Evolutionary conservation across 2,329 filamentous ascomycete genomes (phyloP), one percentile per base, ranked within the genome.

Genomic region (Cercospora brassicicola): DNA sequence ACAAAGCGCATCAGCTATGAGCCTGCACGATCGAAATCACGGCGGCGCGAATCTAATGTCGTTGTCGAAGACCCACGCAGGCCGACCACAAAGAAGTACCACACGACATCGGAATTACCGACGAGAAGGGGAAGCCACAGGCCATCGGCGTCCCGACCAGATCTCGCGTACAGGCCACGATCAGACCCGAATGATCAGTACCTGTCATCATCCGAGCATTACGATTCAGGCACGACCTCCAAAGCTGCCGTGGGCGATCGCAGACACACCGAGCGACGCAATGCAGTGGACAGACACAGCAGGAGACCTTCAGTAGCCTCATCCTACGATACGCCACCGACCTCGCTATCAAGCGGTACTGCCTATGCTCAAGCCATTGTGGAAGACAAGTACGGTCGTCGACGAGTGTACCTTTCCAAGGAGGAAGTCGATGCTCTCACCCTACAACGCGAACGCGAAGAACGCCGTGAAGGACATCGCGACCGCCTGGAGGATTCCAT

Each of bases 281-380:
- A 75, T 45, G 57, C 66, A 11, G 36, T 42, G 9, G 64, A 65
- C 9, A 39, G 57, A 60, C 62, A 65, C 57, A 77, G 78, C 42
- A 79, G 75, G 23, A 73, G 72, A 4, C 73, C 79, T 8, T 75
- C 78, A 4, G 69, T 79, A 23, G 69, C 72, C 8, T 74, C 74
- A 3, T 73, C 74, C 9, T 71, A 72, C 28, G 66, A 75, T 2
- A 78, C 77, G 18, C 78, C 79, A 60, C 72, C 76, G 2, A 76
- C 75, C 8, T 69, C 63, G 39, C 61, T 67, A 18, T 74, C 72
- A 10, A 72, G 66, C 33, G 71, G 66, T 4, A 68, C 70, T 20
- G 72, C 72, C 42, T 74, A 75, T 31, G 67, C 45, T 11, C 45
- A 65, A n/a, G 69, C 72, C 45, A 71, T 76, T 57, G 67, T 77